Percentiles rank a stretch among this genome's conserved stretches.
phyloP scores from a whole-genome alignment of 768 basidiomycete genomes.

The Panus rudis region DNA sequence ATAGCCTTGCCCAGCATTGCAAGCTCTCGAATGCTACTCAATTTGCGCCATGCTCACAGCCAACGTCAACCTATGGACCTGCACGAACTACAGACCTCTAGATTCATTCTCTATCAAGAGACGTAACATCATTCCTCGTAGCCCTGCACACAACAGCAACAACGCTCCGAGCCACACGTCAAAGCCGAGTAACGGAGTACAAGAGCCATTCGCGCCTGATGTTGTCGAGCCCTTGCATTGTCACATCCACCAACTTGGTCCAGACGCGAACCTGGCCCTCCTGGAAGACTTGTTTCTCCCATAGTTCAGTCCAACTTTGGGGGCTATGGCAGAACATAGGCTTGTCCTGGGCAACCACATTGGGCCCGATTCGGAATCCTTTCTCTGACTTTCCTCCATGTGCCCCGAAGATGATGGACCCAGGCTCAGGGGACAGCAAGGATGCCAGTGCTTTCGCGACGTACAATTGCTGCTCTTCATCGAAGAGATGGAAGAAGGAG shows the following conservation, averaged over 20 bases:
- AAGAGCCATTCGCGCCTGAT: constrained; percentile 8
- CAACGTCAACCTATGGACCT: not conserved
- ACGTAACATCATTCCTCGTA: no score
- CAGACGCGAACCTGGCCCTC: constrained; percentile 27
- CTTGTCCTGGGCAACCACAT: not conserved
- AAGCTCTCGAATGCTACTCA: constrained; percentile 9
- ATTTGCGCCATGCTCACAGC: constrained; percentile 6
- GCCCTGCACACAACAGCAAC: no score
- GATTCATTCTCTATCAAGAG: no score
- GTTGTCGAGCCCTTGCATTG: constrained; percentile 3
- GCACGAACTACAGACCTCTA: not conserved
- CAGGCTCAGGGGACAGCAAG: constrained; percentile 35
- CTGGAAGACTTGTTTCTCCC: constrained; percentile 29
- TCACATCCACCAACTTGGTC: constrained; percentile 9
- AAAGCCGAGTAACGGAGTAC: constrained; percentile 21
- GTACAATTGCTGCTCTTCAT: constrained; percentile 30
- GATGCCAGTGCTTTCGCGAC: constrained; percentile 36
- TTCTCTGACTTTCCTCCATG: constrained; percentile 30
- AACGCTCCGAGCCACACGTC: constrained; percentile 1
- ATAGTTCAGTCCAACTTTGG: constrained; percentile 31
- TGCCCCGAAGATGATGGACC: constrained; percentile 40
- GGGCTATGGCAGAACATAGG: constrained; percentile 30
- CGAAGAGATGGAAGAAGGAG: constrained; percentile 46
- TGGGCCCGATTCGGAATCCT: constrained; percentile 18
- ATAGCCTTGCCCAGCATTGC: constrained; percentile 9